These are phyloP conservation scores for Mortierella sp. DNA, from an alignment of 371 early-diverging fungal genomes.

Conservation along the genomic window DNA sequence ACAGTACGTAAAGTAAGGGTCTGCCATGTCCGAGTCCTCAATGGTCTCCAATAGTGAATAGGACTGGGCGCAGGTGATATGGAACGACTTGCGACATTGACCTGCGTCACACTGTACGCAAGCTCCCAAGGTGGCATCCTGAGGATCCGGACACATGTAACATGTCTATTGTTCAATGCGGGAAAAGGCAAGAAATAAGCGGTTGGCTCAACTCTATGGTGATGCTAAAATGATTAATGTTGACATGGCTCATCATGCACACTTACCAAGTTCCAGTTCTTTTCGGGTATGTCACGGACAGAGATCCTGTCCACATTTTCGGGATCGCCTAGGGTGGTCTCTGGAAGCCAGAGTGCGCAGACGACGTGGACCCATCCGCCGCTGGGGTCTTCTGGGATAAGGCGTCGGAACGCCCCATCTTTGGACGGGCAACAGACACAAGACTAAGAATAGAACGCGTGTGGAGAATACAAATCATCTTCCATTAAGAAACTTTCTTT, in stretches of 20 bases:
- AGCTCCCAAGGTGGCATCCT: slow-evolving; percentile 61
- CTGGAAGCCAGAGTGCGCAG: slow-evolving; percentile 65
- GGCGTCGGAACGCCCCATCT: slow-evolving; percentile 64
- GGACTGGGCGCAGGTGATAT: slow-evolving; percentile 67
- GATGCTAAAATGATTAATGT: background rate
- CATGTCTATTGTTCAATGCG: slow-evolving; percentile 48
- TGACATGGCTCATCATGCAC: background rate
- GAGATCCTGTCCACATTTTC: slow-evolving; percentile 52
- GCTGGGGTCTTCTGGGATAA: slow-evolving; percentile 49
- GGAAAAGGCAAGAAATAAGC: background rate
- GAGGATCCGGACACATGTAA: slow-evolving; percentile 56
- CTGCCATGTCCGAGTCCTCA: slow-evolving; percentile 59
- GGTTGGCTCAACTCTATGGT: background rate
- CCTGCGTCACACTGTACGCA: slow-evolving; percentile 63
- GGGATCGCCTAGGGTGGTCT: slow-evolving; percentile 58
- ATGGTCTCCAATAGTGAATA: slow-evolving; percentile 58
- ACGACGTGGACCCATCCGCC: slow-evolving; percentile 65
- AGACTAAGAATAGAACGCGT: slow-evolving; percentile 48
- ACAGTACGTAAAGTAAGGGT: slow-evolving; percentile 63
- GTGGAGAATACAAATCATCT: slow-evolving; percentile 9
- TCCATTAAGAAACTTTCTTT: slow-evolving; percentile 24
- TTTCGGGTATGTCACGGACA: slow-evolving; percentile 57
- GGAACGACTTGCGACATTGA: slow-evolving; percentile 64
- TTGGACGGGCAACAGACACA: slow-evolving; percentile 66
- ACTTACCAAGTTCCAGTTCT: slow-evolving; percentile 60